Conservation (phyloP, 805 yeast species). For the Candida montana region DNA sequence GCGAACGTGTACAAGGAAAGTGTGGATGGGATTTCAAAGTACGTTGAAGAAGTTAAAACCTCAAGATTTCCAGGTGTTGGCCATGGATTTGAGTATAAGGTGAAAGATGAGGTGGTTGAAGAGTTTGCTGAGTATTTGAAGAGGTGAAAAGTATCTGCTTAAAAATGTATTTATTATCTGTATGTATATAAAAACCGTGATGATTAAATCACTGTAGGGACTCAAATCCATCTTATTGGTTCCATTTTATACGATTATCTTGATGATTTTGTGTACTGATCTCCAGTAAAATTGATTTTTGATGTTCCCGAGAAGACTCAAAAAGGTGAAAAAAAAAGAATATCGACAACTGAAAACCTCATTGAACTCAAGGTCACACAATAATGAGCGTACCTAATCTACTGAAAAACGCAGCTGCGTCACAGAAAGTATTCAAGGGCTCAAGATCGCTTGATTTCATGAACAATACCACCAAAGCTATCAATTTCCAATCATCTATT, state of each 20-base stretch:
- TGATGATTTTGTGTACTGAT: too few relatives aligned
- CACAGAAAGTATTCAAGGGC: constrained; percentile 11
- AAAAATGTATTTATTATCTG: too few relatives aligned
- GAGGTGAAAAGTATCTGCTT: neutral
- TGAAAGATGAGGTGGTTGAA: constrained; percentile 57
- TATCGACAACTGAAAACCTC: too few relatives aligned
- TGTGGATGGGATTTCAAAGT: constrained; percentile 45
- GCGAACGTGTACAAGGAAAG: constrained; percentile 45
- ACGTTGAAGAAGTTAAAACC: constrained; percentile 53
- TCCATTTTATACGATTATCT: too few relatives aligned
- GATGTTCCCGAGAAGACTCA: too few relatives aligned
- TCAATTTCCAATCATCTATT: neutral
- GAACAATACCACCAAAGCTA: constrained; percentile 5
- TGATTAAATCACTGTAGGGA: too few relatives aligned
- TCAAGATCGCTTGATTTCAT: constrained; percentile 10
- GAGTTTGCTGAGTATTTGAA: constrained; percentile 32
- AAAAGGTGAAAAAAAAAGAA: too few relatives aligned
- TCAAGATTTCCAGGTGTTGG: constrained; percentile 55
- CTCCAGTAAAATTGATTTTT: too few relatives aligned
- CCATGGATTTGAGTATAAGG: constrained; percentile 54
- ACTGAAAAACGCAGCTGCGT: neutral
- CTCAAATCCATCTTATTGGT: too few relatives aligned
- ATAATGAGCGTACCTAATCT: neutral
- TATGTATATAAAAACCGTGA: too few relatives aligned
- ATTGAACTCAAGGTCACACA: neutral